Evolutionary conservation across 805 yeast species (phyloP), one percentile per base, ranked within the genome.

Genomic region (Hermanozyma aechmeae): DNA sequence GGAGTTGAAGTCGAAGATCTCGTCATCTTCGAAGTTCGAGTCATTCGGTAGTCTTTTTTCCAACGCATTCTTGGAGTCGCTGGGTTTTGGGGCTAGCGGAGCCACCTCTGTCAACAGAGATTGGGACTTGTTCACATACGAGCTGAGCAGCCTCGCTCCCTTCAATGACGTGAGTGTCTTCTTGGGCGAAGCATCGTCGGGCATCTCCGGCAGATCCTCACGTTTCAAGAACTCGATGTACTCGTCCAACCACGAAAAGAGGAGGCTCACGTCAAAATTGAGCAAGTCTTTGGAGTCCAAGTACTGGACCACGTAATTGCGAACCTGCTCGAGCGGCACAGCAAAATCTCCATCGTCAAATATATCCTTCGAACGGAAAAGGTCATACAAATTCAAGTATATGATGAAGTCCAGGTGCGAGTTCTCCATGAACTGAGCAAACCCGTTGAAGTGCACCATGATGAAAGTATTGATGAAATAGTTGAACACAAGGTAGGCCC

Each of bases 371-470:
- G 50, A 38, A 29, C 53, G 51, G 40, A 58, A 62, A 36, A 62
- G 61, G 30, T 58, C 56, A 49, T 57, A 61, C 21, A 62, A 50
- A 33, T 62, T 59, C 31, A 62, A 38, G 42, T 62, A 62, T 16
- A 62, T 56, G 32, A 61, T 51, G 37, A 62, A 62, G 39, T 62
- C 69, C 27, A 45, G 48, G 31, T 52, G 61, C 29, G 45, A 50
- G 10, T 48, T 40, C 29, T 52, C 56, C 26, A 62, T 56, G 33
- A 62, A 62, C 25, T 45, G 42, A 35, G 56, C 61, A 33, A 62
- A 62, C 4, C 69, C 69, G 29, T 52, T 47, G 45, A 58, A 62
- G 35, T 61, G 63, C 27, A 59, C 29, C 61, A 62, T 58, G 28
- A 62, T 53, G 34, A 59, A 58, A 33, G 60, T 56, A 37, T 58